Evolutionary conservation across 1,284 basidiomycete genomes (phyloP).

Genomic region (Trichosporon ovoides): DNA sequence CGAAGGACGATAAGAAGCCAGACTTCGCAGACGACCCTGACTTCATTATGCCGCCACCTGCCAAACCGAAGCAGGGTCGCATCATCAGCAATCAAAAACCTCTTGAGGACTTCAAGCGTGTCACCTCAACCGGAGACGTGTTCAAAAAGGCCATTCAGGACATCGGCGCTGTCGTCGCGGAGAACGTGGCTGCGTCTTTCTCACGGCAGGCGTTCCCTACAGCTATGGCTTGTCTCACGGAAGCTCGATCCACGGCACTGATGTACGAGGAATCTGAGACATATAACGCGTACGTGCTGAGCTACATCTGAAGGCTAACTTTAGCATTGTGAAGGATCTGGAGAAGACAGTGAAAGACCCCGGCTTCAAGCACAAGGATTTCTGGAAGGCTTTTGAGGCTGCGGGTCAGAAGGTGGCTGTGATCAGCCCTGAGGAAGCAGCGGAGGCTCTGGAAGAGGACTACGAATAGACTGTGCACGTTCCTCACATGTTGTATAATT

Average conservation of each 20-base stretch:
- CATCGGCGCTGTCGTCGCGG: constrained; percentile 62
- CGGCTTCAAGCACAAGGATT: constrained; percentile 44
- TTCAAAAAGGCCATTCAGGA: constrained; percentile 71
- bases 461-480: constrained; percentile 12
- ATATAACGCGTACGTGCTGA: constrained; percentile 39
- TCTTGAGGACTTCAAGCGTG: constrained; percentile 64
- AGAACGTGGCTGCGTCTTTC: constrained; percentile 66
- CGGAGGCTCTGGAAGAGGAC: constrained; percentile 34
- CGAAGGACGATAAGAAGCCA: constrained; percentile 52
- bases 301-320: background rate
- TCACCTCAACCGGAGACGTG: constrained; percentile 62
- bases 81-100: constrained; percentile 65
- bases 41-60: constrained; percentile 40
- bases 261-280: constrained; percentile 48
- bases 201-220: constrained; percentile 60
- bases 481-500: too few species aligned
- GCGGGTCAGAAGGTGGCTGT: constrained; percentile 28
- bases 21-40: constrained; percentile 48
- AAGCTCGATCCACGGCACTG: constrained; percentile 62
- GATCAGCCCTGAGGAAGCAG: constrained; percentile 41
- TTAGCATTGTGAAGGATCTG: constrained; percentile 35
- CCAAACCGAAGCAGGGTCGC: constrained; percentile 32
- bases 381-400: constrained; percentile 44
- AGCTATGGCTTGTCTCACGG: constrained; percentile 65
- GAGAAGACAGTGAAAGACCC: constrained; percentile 31